phyloP scores from a whole-genome alignment of 169 alveolate species.

The Eimeria necatrix region DNA sequence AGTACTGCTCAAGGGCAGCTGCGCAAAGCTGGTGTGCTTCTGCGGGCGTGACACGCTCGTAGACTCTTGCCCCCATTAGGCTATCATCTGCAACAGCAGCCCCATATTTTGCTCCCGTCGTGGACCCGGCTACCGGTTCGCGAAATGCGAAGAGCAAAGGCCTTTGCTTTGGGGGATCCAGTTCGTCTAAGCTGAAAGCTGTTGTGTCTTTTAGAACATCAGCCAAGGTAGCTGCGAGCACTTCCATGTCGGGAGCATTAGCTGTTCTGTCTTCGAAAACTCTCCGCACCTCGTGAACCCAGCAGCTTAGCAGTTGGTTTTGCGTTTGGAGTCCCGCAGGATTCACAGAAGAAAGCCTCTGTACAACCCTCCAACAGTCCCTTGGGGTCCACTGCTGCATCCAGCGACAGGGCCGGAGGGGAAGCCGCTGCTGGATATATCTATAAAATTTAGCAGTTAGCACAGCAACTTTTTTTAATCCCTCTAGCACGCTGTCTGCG shows the following conservation, averaged over 20 bases:
- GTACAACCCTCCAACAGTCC: conserved; percentile 73
- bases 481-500: conserved; percentile 26
- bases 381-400: conserved; percentile 71
- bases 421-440: conserved; percentile 54
- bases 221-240: conserved; percentile 7
- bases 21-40: conserved; percentile 78
- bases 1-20: conserved; percentile 88
- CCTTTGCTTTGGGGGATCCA: conserved; percentile 59
- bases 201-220: conserved; percentile 49
- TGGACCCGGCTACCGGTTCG: conserved; percentile 19
- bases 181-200: background rate
- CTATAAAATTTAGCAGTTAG: conserved; percentile 45
- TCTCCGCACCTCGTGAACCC: conserved; percentile 98
- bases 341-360: conserved; percentile 14
- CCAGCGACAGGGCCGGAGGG: conserved; percentile 67
- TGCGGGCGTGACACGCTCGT: conserved; percentile 43
- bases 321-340: conserved; percentile 13
- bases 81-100: conserved; percentile 24
- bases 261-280: conserved; percentile 97
- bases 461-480: conserved; percentile 28
- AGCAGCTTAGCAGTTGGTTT: conserved; percentile 83
- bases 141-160: conserved; percentile 66
- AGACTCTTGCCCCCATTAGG: conserved; percentile 27
- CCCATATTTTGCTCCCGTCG: background rate
- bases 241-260: conserved; percentile 88